Conservation (phyloP, 1,139 yeast genomes). For the Suhomyces bribrorum region DNA sequence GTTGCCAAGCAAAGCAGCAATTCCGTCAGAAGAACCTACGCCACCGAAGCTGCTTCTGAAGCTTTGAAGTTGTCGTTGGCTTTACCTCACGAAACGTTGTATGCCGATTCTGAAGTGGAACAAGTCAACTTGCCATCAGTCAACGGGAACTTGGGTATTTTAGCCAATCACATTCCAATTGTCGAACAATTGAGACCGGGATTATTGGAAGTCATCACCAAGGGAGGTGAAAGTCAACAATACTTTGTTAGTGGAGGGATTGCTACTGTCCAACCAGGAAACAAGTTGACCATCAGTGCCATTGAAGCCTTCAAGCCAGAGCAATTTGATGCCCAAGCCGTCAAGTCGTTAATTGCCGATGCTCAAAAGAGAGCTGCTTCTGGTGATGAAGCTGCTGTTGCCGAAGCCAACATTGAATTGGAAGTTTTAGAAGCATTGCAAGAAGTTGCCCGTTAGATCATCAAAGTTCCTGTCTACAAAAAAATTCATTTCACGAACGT, state of each 20-base stretch:
- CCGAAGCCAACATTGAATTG: slow-evolving; percentile 93
- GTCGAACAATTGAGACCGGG: slow-evolving; percentile 98
- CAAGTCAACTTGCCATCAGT: slow-evolving; percentile 97
- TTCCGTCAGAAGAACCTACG: slow-evolving; percentile 78
- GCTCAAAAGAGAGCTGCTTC: slow-evolving; percentile 92
- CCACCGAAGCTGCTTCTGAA: slow-evolving; percentile 77
- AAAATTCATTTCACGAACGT: slow-evolving; percentile 11
- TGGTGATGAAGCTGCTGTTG: slow-evolving; percentile 84
- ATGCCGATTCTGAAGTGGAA: slow-evolving; percentile 54
- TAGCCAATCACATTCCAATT: slow-evolving; percentile 97
- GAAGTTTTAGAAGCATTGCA: slow-evolving; percentile 95
- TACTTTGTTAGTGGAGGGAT: slow-evolving; percentile 96
- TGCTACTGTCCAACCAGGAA: slow-evolving; percentile 95
- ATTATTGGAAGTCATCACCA: slow-evolving; percentile 85
- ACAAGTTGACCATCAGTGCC: slow-evolving; percentile 86
- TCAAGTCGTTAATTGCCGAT: slow-evolving; percentile 81
- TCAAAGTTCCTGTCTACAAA: slow-evolving; percentile 3
- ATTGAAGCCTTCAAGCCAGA: slow-evolving; percentile 95
- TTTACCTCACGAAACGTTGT: slow-evolving; percentile 77
- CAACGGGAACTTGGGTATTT: slow-evolving; percentile 95
- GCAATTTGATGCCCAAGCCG: slow-evolving; percentile 78
- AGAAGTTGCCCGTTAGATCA: slow-evolving; percentile 73
- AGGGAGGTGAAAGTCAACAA: slow-evolving; percentile 72
- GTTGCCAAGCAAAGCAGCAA: slow-evolving; percentile 64
- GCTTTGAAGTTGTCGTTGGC: slow-evolving; percentile 87